Evolutionary conservation across 768 basidiomycete species (phyloP).

Genomic region (Coprinellus aureogranulatus): DNA sequence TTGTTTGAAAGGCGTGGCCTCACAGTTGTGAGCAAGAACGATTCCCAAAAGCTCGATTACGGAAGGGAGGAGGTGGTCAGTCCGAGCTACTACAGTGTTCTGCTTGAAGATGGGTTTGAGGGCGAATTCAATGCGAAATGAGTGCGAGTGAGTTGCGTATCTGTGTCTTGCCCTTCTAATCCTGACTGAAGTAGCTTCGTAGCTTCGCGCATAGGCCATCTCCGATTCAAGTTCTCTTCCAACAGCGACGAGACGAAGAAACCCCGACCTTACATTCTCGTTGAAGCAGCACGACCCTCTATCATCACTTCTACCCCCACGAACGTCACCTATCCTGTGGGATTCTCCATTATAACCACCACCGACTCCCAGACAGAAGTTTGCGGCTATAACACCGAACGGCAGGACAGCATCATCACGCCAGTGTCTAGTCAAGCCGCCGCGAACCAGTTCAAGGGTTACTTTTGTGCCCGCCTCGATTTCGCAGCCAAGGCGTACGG

Average conservation of each 20-base stretch:
- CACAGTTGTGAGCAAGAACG: conserved; percentile 16
- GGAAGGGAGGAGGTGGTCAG: conserved; percentile 50
- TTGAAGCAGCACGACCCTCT: conserved; percentile 66
- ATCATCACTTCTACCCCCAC: conserved; percentile 52
- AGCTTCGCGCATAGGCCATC: conserved; percentile 69
- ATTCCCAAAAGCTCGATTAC: conserved; percentile 23
- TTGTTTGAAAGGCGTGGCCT: conserved; percentile 62
- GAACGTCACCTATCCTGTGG: conserved; percentile 52
- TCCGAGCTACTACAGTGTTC: conserved; percentile 57
- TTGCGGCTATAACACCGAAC: conserved; percentile 13
- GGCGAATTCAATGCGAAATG: conserved; percentile 54
- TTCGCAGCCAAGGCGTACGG: conserved; percentile 37
- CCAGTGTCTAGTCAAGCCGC: conserved; percentile 43
- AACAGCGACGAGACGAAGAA: background rate
- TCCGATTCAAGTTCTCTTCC: conserved; percentile 7
- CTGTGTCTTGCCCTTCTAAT: background rate
- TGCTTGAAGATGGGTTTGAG: conserved; percentile 52
- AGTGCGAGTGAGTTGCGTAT: conserved; percentile 51
- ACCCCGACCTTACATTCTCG: conserved; percentile 51
- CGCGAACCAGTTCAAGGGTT: conserved; percentile 47
- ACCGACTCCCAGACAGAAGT: conserved; percentile 30
- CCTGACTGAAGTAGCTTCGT: background rate
- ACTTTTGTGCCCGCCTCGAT: conserved; percentile 62
- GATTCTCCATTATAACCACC: conserved; percentile 38
- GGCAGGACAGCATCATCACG: conserved; percentile 45